Evolutionary conservation across 306 rosid species (phyloP), one percentile per base, ranked within the genome.

Genomic region (Trichosanthes cucumerina): DNA sequence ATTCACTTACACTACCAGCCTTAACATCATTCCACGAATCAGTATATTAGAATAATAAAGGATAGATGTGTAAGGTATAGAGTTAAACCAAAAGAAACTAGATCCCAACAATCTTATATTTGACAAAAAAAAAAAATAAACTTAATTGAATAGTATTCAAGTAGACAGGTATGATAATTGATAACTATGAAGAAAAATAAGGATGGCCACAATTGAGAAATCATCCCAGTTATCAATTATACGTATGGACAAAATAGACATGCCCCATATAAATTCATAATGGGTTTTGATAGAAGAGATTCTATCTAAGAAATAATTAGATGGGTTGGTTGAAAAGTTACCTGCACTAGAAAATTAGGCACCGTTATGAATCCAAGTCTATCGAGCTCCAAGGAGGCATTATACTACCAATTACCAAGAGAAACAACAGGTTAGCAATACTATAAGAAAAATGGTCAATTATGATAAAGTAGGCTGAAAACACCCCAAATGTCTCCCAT

Each of bases 331-430:
- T 23, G 44, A 65, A 38, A 26, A 72, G 11, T 16, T 86, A 92
- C 98, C 98, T 92, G 88, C 60, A 92, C 89, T 84, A 89, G 70
- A 87, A 89, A 92, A 83, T 86, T 88, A 79, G 96, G 93, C 28
- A 90, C 92, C 54, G 91, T 89, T 75, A 86, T 58, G 57, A 90
- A 94, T 79, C 96, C 98, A 78, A 64, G 90, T 75, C 84, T 87
- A 68, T 77, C 71, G 76, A 94, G 98, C 89, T 87, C 91, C 88
- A 82, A 77, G 52, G 98, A 90, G 73, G 98, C 98, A 84, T 90
- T 84, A 86, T 89, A 85, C 98, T 94, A 92, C 82, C 75, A 82
- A 80, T n/a, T 79, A 75, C 47, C 85, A 77, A 78, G 72, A 19
- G 54, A 24, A 76, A 73, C 3, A 76, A 75, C 80, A 62, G 36